phyloP scores from a whole-genome alignment of 257 asterid species.

The Gentiana dahurica region DNA sequence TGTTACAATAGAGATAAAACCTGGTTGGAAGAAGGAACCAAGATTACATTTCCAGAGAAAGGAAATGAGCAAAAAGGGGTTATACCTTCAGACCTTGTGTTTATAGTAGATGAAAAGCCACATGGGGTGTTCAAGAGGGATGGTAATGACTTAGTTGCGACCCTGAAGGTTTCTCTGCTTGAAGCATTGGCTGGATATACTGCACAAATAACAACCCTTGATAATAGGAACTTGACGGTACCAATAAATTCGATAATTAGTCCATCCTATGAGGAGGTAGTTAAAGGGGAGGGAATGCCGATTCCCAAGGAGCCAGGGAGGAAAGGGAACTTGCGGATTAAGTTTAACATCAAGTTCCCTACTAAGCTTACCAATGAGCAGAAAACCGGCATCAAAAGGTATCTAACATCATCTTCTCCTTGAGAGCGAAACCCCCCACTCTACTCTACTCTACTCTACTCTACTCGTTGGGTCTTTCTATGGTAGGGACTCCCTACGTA shows the following conservation, averaged over 20 bases:
- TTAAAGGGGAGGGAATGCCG: slow-evolving; percentile 92
- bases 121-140: slow-evolving; percentile 68
- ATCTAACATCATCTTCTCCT: slow-evolving; percentile 37
- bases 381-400: slow-evolving; percentile 67
- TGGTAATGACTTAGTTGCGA: slow-evolving; percentile 65
- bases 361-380: slow-evolving; percentile 79
- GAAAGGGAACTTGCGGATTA: slow-evolving; percentile 66
- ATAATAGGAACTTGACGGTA: slow-evolving; percentile 55
- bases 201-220: slow-evolving; percentile 60
- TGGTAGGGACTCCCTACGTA: too few species aligned
- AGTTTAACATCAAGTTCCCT: slow-evolving; percentile 76
- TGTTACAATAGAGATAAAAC: slow-evolving; percentile 66
- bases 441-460: too few species aligned
- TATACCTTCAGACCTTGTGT: slow-evolving; percentile 76
- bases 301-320: slow-evolving; percentile 80
- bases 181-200: slow-evolving; percentile 80
- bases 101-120: slow-evolving; percentile 86
- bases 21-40: slow-evolving; percentile 97
- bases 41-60: slow-evolving; percentile 86
- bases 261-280: slow-evolving; percentile 70
- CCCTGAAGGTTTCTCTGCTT: slow-evolving; percentile 60
- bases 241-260: slow-evolving; percentile 50
- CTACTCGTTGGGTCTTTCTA: too few species aligned
- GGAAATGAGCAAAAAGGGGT: slow-evolving; percentile 72
- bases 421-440: background rate